Conservation (phyloP, 2,329 filamentous ascomycete species). For the Byssoonygena ceratinophila region DNA sequence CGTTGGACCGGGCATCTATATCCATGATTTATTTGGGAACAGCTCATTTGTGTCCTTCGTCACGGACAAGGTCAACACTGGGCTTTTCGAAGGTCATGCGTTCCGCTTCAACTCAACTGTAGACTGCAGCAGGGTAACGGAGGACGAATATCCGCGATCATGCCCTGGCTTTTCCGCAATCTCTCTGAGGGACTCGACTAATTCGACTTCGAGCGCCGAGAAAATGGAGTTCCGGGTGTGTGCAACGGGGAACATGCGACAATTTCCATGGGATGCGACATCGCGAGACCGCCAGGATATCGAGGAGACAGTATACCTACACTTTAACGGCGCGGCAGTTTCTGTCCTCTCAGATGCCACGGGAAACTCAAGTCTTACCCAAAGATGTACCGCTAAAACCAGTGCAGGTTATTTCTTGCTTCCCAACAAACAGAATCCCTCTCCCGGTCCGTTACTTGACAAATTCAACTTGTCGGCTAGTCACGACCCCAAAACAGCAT, state of each 20-base stretch:
- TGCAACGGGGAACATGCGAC: not conserved
- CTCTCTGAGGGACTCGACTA: not conserved
- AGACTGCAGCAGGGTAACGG: not conserved
- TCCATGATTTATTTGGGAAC: too few relatives aligned
- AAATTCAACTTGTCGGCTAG: slow-evolving; percentile 9
- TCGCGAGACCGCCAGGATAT: slow-evolving; percentile 11
- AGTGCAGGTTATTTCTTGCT: slow-evolving; percentile 13
- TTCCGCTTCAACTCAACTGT: slow-evolving; percentile 13
- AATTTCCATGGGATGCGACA: slow-evolving; percentile 12
- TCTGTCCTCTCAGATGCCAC: not conserved
- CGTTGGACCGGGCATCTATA: too few relatives aligned
- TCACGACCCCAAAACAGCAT: not conserved
- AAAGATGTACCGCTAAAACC: slow-evolving; percentile 7
- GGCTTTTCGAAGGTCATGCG: slow-evolving; percentile 9
- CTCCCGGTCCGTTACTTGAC: slow-evolving; percentile 1
- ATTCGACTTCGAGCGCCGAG: not conserved
- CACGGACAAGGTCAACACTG: not conserved
- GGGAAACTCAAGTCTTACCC: not conserved
- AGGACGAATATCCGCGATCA: not conserved
- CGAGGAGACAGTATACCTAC: slow-evolving; percentile 8
- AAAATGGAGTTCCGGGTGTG: not conserved
- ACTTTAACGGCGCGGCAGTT: slow-evolving; percentile 4
- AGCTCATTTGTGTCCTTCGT: slow-evolving; percentile 8
- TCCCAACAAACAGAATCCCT: slow-evolving; percentile 2
- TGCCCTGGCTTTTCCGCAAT: not conserved